phyloP scores from a whole-genome alignment of 2,329 filamentous ascomycete genomes.

The Fusarium equiseti region DNA sequence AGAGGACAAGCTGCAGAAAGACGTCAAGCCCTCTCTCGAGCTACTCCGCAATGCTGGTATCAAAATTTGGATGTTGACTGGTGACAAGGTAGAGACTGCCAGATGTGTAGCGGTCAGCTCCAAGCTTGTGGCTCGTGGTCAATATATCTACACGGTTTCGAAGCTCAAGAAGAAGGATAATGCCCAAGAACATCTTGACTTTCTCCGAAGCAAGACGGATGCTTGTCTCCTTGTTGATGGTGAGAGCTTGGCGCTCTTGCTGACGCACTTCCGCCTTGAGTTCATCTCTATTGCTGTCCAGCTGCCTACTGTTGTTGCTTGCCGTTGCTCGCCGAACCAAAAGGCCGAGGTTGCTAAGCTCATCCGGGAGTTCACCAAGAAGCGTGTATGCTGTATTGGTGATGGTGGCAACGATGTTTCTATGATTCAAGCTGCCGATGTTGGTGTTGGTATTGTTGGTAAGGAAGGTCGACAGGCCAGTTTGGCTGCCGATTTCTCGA shows the following conservation, averaged over 20 bases:
- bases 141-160: conserved; percentile 94
- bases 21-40: conserved; percentile 95
- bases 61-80: conserved; percentile 99
- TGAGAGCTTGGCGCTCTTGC: conserved; percentile 85
- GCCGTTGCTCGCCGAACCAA: conserved; percentile 95
- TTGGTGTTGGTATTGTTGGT: conserved; percentile 96
- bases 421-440: conserved; percentile 99
- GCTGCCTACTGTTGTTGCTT: conserved; percentile 92
- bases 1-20: conserved; percentile 94
- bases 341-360: conserved; percentile 94
- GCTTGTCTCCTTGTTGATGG: conserved; percentile 93
- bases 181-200: conserved; percentile 89
- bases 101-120: conserved; percentile 95
- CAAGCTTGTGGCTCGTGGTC: conserved; percentile 91
- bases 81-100: conserved; percentile 98
- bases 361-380: conserved; percentile 91
- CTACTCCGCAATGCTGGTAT: conserved; percentile 96
- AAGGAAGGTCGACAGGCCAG: conserved; percentile 97
- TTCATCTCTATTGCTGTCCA: conserved; percentile 91
- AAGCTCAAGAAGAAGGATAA: conserved; percentile 86
- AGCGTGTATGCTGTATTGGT: conserved; percentile 96
- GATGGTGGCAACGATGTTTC: conserved; percentile 98
- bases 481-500: conserved; percentile 95
- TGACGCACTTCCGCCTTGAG: conserved; percentile 82
- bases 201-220: conserved; percentile 88